These are phyloP conservation scores for Penicillium frequentans DNA, from an alignment of 2,329 filamentous ascomycete species.

Conservation along the genomic window DNA sequence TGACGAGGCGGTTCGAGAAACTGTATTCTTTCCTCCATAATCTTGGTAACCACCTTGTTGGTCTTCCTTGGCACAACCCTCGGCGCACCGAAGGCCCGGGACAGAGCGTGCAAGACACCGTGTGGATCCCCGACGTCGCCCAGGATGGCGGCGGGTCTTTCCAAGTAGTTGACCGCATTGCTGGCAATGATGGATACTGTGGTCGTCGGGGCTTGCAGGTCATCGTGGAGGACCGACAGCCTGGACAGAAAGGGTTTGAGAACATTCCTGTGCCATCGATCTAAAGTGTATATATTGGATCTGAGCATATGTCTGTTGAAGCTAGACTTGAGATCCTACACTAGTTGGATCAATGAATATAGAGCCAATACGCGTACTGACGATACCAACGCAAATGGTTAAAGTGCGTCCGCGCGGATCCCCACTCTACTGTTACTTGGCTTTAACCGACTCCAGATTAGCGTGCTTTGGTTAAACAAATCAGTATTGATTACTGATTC, in stretches of 20 bases:
- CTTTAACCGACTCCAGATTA: neutral
- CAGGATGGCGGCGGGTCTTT: constrained; percentile 39
- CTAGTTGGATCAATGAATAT: neutral
- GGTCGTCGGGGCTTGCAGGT: constrained; percentile 45
- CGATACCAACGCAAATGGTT: neutral
- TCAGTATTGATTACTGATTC: neutral
- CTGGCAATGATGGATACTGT: constrained; percentile 48
- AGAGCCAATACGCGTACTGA: neutral
- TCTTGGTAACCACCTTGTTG: constrained; percentile 56
- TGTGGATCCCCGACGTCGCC: constrained; percentile 40
- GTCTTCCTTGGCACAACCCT: constrained; percentile 61
- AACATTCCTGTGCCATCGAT: constrained; percentile 39
- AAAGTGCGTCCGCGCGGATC: neutral
- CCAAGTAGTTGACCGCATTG: constrained; percentile 37
- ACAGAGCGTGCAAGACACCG: constrained; percentile 41
- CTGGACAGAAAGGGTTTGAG: constrained; percentile 49
- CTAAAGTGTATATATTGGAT: neutral
- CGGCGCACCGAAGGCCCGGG: constrained; percentile 62
- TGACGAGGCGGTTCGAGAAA: constrained; percentile 65
- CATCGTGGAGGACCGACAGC: constrained; percentile 42
- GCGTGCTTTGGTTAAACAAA: neutral
- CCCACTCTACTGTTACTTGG: too few species aligned
- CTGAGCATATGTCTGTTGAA: neutral
- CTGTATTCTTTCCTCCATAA: constrained; percentile 62
- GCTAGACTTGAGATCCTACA: neutral